Evolutionary conservation across 768 basidiomycete species (phyloP), one percentile per base, ranked within the genome.

Genomic region (Boletus pseudopeckii): DNA sequence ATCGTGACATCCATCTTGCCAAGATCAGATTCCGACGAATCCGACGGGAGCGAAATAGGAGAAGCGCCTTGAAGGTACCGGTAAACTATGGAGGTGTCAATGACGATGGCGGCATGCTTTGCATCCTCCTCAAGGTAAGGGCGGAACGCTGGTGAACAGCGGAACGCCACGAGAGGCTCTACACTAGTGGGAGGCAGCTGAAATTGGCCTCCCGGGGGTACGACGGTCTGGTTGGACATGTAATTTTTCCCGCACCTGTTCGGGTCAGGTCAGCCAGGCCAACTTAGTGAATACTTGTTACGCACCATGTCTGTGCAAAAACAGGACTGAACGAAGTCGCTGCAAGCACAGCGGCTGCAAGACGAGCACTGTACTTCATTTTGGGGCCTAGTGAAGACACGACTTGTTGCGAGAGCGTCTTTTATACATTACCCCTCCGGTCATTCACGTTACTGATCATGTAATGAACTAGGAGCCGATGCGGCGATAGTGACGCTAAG

Each of bases 241-340:
- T 67, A 81, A 56, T 79, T 74, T 63, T 81, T 80, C 39, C 77
- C 78, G 43, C 80, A 81, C 79, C 81, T 81, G 30, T 41, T 20
- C 1, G 28, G 7, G 2, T n/a, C 1, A 20, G 7, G 14, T 53
- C n/a, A 42, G 20, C 4, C 10, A 20, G 5, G 28, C 26, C 11
- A 24, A 11, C n/a, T n/a, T n/a, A n/a, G n/a, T n/a, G n/a, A n/a
- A 28, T 28, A 8, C 5, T 5, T 18, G 44, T 9, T n/a, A 44
- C 58, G 37, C 8, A 65, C 68, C 69, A 71, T 59, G 67, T 66
- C 15, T 67, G 67, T 20, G 64, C 67, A 7, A 56, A 43, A 8
- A 47, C 55, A 15, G 56, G 26, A n/a, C 5, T 32, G 43, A 66
- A 20, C 1, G 36, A 50, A 13, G 45, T 45, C 2, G 48, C 48